Percentiles rank a stretch among this genome's conserved stretches.
Evolutionary conservation across 805 yeast species (phyloP).

Genomic region (Debaryomyces maramus): DNA sequence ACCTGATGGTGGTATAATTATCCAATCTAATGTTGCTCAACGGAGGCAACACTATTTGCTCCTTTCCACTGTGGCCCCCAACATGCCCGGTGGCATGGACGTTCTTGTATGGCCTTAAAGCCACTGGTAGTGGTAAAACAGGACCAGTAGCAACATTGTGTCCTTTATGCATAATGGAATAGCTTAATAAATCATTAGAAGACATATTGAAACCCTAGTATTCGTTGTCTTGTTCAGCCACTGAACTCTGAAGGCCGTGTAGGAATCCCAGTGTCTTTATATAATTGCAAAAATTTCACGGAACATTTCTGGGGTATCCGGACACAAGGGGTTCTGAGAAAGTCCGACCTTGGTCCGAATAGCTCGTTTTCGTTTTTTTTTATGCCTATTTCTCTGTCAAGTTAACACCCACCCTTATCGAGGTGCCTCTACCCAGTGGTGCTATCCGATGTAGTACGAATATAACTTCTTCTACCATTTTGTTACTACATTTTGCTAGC

Average conservation of each 20-base stretch:
- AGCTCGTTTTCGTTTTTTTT: no score
- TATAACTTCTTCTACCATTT: no score
- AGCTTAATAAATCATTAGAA: conserved; percentile 37
- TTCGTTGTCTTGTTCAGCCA: background rate
- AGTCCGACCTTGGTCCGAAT: conserved; percentile 11
- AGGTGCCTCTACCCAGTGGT: no score
- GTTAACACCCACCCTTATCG: no score
- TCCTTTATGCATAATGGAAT: conserved; percentile 39
- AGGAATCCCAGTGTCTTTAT: conserved; percentile 2
- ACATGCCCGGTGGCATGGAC: background rate
- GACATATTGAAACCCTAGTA: conserved; percentile 17
- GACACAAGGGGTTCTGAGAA: conserved; percentile 7
- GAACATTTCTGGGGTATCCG: conserved; percentile 15
- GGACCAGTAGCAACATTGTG: conserved; percentile 12
- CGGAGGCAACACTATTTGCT: background rate
- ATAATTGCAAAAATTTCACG: conserved; percentile 9
- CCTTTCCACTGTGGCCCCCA: background rate
- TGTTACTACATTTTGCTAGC: no score
- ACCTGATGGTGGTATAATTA: conserved; percentile 1
- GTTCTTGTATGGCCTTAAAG: conserved; percentile 2
- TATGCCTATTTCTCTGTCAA: no score
- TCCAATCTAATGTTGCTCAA: background rate
- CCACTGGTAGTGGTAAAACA: conserved; percentile 8
- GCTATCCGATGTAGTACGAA: no score
- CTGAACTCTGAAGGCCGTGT: background rate